Percentiles rank a stretch among this genome's conserved stretches.
Evolutionary conservation across 2,329 filamentous ascomycete genomes (phyloP).

Genomic region (Aspergillus fructus): DNA sequence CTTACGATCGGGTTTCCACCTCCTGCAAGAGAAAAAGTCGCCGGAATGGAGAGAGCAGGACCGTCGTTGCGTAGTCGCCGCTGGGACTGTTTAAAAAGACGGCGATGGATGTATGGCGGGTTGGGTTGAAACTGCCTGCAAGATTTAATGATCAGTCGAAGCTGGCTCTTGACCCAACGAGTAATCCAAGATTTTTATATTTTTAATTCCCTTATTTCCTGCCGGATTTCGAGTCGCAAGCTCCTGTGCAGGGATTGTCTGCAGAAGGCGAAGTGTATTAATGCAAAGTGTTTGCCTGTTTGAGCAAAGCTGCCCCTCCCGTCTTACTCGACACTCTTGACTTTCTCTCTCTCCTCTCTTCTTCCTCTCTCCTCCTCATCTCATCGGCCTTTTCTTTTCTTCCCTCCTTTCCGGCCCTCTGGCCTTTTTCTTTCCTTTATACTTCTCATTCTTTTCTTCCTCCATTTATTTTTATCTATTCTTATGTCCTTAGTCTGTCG

Average conservation of each 20-base stretch:
- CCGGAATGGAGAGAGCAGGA: constrained; percentile 4
- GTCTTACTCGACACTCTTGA: constrained; percentile 23
- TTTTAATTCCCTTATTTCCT: not conserved
- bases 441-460: constrained; percentile 24
- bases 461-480: constrained; percentile 13
- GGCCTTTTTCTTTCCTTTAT: constrained; percentile 28
- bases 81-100: not conserved
- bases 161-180: not conserved
- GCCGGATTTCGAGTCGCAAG: constrained; percentile 1
- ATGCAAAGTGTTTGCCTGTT: not conserved
- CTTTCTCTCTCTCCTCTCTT: constrained; percentile 15
- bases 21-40: constrained; percentile 19
- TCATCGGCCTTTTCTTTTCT: constrained; percentile 16
- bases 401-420: constrained; percentile 11
- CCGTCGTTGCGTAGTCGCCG: not conserved
- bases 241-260: not conserved
- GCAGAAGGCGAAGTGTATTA: not conserved
- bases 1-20: constrained; percentile 26
- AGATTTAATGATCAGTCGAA: not conserved
- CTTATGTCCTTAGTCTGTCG: constrained; percentile 14
- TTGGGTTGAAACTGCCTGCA: not conserved
- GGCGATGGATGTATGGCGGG: constrained; percentile 1
- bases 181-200: not conserved
- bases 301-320: constrained; percentile 16
- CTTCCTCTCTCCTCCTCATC: constrained; percentile 17